Evolutionary conservation across 1,284 basidiomycete species (phyloP), one percentile per base, ranked within the genome.

Genomic region (Trichosporon sp.): DNA sequence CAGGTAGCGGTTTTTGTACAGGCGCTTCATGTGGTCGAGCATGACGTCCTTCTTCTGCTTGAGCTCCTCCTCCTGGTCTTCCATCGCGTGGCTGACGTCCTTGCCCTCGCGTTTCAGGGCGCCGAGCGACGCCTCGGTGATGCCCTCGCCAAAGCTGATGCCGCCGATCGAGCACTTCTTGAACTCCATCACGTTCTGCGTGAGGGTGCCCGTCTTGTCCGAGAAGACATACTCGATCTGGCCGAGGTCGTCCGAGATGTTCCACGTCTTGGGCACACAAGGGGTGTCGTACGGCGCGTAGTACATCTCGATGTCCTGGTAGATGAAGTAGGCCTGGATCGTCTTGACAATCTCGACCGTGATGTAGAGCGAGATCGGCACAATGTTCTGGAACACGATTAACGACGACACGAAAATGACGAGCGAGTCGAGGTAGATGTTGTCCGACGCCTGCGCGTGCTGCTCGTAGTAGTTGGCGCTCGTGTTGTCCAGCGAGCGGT

Each of bases 141-240:
- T 81, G 12, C 95, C 95, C 76, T 98, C 95, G 18, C 94, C 95
- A 77, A 97, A 98, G 0, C 89, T 77, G 0, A 93, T 84, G 2
- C 95, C 95, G 69, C 89, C 85, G 73, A 98, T 87, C 0, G 93
- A 96, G 77, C 94, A 97, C 81, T 93, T 95, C 81, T 98, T 95
- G 84, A 97, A 98, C 85, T 98, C 95, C 95, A 98, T 99, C 74
- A 97, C 85, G 83, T 95, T 98, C 83, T 98, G 93, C 2, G 95
- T 97, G 67, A 97, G 88, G 1, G 95, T 97, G 15, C 94, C 94
- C 0, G 95, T 97, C 86, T 99, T 99, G 88, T 99, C 95, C 5
- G 92, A 95, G 84, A 98, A 98, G 75, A 98, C 87, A 82, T 98
- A 98, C 85, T 97, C 95, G 83, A 98, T 98, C 84, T 98, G 95